These are phyloP conservation scores for Zelopaecilomyces penicillatus DNA, from an alignment of 2,329 filamentous ascomycete genomes.

Conservation along the genomic window DNA sequence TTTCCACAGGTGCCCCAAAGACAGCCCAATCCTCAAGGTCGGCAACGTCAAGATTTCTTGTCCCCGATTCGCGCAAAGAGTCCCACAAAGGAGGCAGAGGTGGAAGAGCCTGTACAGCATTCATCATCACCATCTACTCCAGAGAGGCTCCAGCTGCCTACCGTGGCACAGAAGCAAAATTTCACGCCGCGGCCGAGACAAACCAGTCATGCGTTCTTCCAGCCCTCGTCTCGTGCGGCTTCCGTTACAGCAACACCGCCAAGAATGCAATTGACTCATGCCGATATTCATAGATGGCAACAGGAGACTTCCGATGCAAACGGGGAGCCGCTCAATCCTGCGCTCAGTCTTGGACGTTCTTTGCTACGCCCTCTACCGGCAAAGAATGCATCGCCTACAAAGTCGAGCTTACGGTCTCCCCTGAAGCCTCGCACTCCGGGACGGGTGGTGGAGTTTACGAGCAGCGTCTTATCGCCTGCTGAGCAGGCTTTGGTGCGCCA, in stretches of 20 bases:
- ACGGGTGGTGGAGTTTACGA: constrained; percentile 50
- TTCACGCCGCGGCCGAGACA: constrained; percentile 37
- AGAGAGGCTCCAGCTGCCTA: constrained; percentile 23
- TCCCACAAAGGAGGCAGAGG: background rate
- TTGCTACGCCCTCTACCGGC: constrained; percentile 41
- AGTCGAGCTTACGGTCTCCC: constrained; percentile 49
- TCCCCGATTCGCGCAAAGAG: constrained; percentile 21
- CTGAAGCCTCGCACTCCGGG: constrained; percentile 50
- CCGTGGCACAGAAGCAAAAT: constrained; percentile 39
- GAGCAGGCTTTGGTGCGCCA: constrained; percentile 30
- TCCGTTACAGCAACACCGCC: constrained; percentile 25
- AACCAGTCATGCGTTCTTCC: constrained; percentile 30
- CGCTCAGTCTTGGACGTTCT: constrained; percentile 15
- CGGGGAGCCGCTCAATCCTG: constrained; percentile 26
- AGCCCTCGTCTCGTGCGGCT: constrained; percentile 19
- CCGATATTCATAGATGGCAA: constrained; percentile 34
- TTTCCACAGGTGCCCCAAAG: constrained; percentile 28
- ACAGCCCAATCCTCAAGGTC: constrained; percentile 23
- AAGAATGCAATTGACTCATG: constrained; percentile 32
- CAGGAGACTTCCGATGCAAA: constrained; percentile 30
- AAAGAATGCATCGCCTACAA: constrained; percentile 44
- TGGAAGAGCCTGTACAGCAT: background rate
- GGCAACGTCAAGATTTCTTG: constrained; percentile 25
- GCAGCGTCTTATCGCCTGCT: constrained; percentile 38
- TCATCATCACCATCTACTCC: constrained; percentile 21